Percentiles rank a stretch among this genome's conserved stretches.
Evolutionary conservation across 2,329 filamentous ascomycete species (phyloP).

Genomic region (Sphaerulina musiva): DNA sequence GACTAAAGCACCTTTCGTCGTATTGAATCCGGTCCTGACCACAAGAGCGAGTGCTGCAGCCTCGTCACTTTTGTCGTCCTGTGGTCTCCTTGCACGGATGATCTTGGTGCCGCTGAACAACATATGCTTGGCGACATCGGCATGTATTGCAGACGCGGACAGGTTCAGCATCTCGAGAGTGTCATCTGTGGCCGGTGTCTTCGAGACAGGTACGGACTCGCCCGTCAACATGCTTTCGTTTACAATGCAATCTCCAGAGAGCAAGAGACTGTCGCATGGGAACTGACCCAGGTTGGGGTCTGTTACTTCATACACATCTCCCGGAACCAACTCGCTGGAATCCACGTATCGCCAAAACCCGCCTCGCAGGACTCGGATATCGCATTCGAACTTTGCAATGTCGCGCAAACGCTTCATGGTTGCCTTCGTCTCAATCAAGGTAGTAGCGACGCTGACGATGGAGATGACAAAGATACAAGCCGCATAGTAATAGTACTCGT

Average conservation of each 20-base stretch:
- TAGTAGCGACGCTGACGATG: constrained; percentile 80
- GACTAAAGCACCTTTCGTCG: constrained; percentile 90
- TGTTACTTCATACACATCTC: constrained; percentile 93
- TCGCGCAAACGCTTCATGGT: constrained; percentile 88
- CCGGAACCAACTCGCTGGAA: constrained; percentile 84
- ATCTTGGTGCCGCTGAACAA: constrained; percentile 95
- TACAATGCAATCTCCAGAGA: constrained; percentile 94
- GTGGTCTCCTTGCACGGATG: constrained; percentile 78
- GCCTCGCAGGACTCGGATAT: constrained; percentile 84
- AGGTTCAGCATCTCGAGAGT: constrained; percentile 70
- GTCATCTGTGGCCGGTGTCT: constrained; percentile 74
- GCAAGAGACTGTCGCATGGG: constrained; percentile 82
- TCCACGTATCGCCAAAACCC: constrained; percentile 91
- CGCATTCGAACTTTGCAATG: constrained; percentile 90
- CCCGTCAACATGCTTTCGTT: constrained; percentile 99
- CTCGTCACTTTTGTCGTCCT: constrained; percentile 78
- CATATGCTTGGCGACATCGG: constrained; percentile 79
- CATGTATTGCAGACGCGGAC: constrained; percentile 71
- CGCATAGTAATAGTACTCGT: constrained; percentile 97
- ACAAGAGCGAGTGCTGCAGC: constrained; percentile 88
- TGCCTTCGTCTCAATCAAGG: constrained; percentile 81
- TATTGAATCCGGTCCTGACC: constrained; percentile 91
- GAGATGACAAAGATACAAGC: constrained; percentile 93
- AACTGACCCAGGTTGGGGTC: constrained; percentile 84
- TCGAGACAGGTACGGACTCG: constrained; percentile 94